These are phyloP conservation scores for Nemania abortiva DNA, from an alignment of 2,329 filamentous ascomycete genomes.

Conservation along the genomic window DNA sequence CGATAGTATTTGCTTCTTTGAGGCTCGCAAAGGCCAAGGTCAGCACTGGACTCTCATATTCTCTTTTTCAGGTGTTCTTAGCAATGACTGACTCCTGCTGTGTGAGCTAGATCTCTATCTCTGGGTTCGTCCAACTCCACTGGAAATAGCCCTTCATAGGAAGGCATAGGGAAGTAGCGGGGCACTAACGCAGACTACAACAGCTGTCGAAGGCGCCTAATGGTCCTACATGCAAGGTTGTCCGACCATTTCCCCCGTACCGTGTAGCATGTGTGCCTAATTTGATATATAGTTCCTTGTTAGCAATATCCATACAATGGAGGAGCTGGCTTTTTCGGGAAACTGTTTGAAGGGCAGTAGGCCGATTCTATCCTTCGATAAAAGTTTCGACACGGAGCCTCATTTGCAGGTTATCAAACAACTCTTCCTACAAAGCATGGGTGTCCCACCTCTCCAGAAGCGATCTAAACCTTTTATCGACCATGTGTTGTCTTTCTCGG, in stretches of 20 bases:
- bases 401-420: constrained; percentile 89
- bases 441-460: constrained; percentile 86
- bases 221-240: constrained; percentile 60
- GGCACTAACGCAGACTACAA: constrained; percentile 16
- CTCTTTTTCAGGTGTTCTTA: background rate
- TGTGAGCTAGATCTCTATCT: constrained; percentile 80
- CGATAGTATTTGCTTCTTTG: constrained; percentile 68
- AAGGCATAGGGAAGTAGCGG: background rate
- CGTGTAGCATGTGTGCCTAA: constrained; percentile 10
- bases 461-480: constrained; percentile 97
- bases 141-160: background rate
- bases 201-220: constrained; percentile 82
- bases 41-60: constrained; percentile 1
- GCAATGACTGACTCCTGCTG: constrained; percentile 12
- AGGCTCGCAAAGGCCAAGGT: constrained; percentile 41
- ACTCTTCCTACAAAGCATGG: constrained; percentile 89
- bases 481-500: constrained; percentile 91
- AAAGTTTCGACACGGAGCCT: constrained; percentile 83
- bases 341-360: constrained; percentile 96
- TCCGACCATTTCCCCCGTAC: background rate
- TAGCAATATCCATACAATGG: constrained; percentile 68
- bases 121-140: constrained; percentile 69
- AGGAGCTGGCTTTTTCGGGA: constrained; percentile 91
- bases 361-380: constrained; percentile 92
- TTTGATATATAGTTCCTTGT: constrained; percentile 70